Evolutionary conservation across 371 early-diverging fungal species (phyloP).

Genomic region (Mortierella sp.): DNA sequence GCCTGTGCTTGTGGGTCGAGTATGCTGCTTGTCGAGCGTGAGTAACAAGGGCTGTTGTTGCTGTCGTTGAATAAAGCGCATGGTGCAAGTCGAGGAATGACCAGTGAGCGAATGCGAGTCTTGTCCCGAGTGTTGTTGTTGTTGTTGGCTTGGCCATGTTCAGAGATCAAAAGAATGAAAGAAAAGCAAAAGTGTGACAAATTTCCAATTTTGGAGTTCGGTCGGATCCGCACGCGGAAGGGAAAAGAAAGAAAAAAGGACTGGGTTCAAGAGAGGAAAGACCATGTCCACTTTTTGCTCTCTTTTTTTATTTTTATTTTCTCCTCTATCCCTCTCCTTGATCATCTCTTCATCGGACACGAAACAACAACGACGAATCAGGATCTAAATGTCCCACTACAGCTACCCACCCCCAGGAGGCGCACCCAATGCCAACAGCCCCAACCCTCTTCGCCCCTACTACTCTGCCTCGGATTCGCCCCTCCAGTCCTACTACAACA

Average conservation of each 20-base stretch:
- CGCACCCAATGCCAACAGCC: constrained; percentile 53
- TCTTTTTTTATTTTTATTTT: background rate
- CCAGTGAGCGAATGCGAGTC: constrained; percentile 19
- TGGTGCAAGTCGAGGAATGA: constrained; percentile 10
- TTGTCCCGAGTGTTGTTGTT: no score
- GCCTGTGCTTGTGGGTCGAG: background rate
- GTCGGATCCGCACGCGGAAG: background rate
- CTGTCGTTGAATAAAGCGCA: background rate
- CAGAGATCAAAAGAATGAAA: background rate
- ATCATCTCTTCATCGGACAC: constrained; percentile 1
- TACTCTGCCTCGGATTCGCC: constrained; percentile 54
- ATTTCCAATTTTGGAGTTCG: constrained; percentile 12
- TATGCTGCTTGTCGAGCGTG: background rate
- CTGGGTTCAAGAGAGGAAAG: background rate
- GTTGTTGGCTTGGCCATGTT: background rate
- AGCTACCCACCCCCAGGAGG: constrained; percentile 54
- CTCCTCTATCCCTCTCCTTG: background rate
- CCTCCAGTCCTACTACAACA: constrained; percentile 55
- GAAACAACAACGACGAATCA: background rate
- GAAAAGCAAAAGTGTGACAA: background rate
- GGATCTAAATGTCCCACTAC: constrained; percentile 29
- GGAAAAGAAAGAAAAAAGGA: background rate
- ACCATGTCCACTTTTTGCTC: background rate
- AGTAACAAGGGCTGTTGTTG: background rate
- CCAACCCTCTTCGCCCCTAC: constrained; percentile 59